Evolutionary conservation across 352 stramenopile species (phyloP), one percentile per base, ranked within the genome.

Genomic region (Pythium coloratum): DNA sequence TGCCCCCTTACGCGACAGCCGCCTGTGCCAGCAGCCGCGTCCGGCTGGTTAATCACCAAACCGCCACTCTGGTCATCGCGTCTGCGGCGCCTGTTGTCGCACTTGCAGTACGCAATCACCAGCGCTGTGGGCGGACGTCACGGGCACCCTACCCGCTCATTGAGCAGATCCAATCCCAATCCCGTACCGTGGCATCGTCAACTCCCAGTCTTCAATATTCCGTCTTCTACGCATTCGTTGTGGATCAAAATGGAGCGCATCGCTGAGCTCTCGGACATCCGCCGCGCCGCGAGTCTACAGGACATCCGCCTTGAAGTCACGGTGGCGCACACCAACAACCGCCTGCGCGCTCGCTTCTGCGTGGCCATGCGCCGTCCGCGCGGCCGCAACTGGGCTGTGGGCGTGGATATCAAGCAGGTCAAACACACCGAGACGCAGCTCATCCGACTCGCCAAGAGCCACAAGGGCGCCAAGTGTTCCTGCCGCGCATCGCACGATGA

Each of bases 191-290:
- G 9, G 14, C 18, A 4, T 4, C 34, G 7, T 56, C 26, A 12
- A 24, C 24, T 8, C 30, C 24, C 50, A 56, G 50, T 56, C 24
- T 56, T 24, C 26, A 16, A 56, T 56, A 56, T 24, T 33, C 24
- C 50, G 24, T 36, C 26, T 56, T 56, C 26, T 6, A 38, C 26
- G 13, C 40, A 56, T 44, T 55, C 2, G 18, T 33, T 38, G 1
- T 59, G 9, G n/a, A 56, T 26, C 24, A 16, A 13, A 5, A 24
- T 55, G 9, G 58, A 84, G 46, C 75, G 77, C 46, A 60, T 77
- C 6, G 59, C 67, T 33, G 75, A 84, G 18, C 73, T 90, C 32
- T 75, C 71, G 12, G 84, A 90, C 60, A 81, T 92, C 6, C 77
- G 78, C 7, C 80, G 84, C 50, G 82, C 76, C 51, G 73, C 80